Evolutionary conservation across 805 yeast species (phyloP), one percentile per base, ranked within the genome.

Genomic region (Clavispora fructus): DNA sequence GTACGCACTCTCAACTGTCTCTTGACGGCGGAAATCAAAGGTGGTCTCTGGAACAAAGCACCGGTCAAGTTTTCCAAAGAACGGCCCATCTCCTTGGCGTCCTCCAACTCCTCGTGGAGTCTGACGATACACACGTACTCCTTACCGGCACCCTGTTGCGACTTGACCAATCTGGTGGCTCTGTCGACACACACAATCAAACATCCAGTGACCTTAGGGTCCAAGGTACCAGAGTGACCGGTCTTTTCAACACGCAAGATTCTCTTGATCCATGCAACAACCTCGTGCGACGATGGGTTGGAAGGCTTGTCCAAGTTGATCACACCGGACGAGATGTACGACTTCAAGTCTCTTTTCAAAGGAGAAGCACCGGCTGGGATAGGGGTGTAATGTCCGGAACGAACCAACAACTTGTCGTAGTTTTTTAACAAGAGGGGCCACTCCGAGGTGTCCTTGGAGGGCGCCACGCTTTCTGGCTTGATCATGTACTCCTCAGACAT

Each of bases 61-160:
- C 99, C 99, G 50, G 99, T 94, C 64, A 94, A 79, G 68, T 90
- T 89, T 73, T 94, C 99, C 57, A 94, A 77, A 26, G 87, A 75
- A 62, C 95, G 84, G 45, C 83, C 88, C 71, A 94, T 77, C 58
- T 85, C 96, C 67, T 89, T 89, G 63, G 87, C 94, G 58, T 90
- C 96, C 57, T 87, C 82, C 56, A 94, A 76, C 52, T 90, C 90
- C 55, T 92, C 97, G 69, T 94, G 99, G 61, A 94, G 78, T 77
- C 98, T 83, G 48, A 88, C 94, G 57, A 94, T 89, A 77, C 98
- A 94, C 46, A 94, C 99, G 74, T 94, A 94, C 83, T 94, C 99
- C 70, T 94, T 94, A 79, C 99, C 99, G 40, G 99, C 99, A 75
- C 98, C 98, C 73, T 94, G 99, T 75, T 94, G 99, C 45, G 97